Conservation (phyloP, 441 rosid genomes). For the Theobroma grandiflorum region DNA sequence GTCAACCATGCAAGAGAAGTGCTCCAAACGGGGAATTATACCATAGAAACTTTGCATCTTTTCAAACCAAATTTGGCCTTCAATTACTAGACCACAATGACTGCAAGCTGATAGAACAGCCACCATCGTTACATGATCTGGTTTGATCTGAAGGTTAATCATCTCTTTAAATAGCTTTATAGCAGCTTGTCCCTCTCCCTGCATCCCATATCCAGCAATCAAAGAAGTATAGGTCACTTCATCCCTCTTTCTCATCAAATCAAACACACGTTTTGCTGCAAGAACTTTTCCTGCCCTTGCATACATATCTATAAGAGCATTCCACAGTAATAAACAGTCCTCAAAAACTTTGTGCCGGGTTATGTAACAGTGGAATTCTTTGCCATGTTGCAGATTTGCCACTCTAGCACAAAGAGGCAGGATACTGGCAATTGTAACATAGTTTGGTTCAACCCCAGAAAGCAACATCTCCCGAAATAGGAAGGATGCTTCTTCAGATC, state of each 20-base stretch:
- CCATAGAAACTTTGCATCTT: slow-evolving; percentile 52
- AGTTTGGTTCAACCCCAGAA: slow-evolving; percentile 70
- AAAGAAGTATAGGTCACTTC: slow-evolving; percentile 84
- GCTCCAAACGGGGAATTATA: slow-evolving; percentile 61
- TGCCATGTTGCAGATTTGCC: slow-evolving; percentile 79
- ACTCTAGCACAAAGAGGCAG: slow-evolving; percentile 81
- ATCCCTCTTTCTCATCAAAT: slow-evolving; percentile 58
- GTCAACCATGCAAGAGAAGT: slow-evolving; percentile 79
- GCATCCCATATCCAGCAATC: slow-evolving; percentile 79
- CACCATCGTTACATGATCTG: slow-evolving; percentile 79
- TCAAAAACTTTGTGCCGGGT: slow-evolving; percentile 51
- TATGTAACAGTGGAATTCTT: slow-evolving; percentile 83
- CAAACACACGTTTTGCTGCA: slow-evolving; percentile 62
- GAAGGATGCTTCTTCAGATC: slow-evolving; percentile 68
- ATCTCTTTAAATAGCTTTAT: slow-evolving; percentile 65
- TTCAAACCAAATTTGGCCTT: slow-evolving; percentile 60
- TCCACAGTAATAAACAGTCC: slow-evolving; percentile 63
- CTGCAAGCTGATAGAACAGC: slow-evolving; percentile 87
- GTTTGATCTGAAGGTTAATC: slow-evolving; percentile 53
- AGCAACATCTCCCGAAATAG: slow-evolving; percentile 65
- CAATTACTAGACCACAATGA: slow-evolving; percentile 68
- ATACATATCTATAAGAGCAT: slow-evolving; percentile 80
- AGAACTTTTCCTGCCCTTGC: slow-evolving; percentile 75
- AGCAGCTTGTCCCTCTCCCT: slow-evolving; percentile 67
- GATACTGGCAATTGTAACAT: slow-evolving; percentile 72